These are phyloP conservation scores for Solioccasus polychromus DNA, from an alignment of 768 basidiomycete genomes.

Conservation along the genomic window DNA sequence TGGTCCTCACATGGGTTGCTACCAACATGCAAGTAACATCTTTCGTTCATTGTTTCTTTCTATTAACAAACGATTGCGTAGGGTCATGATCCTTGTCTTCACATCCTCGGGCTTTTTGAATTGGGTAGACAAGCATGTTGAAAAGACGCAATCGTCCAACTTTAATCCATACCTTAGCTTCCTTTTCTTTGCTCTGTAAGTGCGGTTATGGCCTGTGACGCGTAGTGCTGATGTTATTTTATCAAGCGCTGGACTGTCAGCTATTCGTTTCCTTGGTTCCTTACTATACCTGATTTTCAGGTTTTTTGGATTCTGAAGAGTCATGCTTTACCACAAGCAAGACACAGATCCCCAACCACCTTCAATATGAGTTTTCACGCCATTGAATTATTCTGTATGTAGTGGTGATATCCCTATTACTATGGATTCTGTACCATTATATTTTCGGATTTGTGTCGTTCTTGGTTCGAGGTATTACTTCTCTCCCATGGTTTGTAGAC, in stretches of 20 bases:
- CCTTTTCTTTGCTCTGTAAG: slow-evolving; percentile 67
- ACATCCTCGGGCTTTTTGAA: slow-evolving; percentile 73
- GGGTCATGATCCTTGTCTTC: slow-evolving; percentile 70
- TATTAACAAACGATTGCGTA: slow-evolving; percentile 24
- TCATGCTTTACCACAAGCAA: not conserved
- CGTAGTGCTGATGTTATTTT: slow-evolving; percentile 5
- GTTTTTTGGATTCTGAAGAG: slow-evolving; percentile 55
- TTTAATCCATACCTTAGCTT: slow-evolving; percentile 91
- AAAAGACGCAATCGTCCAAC: slow-evolving; percentile 43
- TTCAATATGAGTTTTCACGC: not conserved
- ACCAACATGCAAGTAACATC: slow-evolving; percentile 67
- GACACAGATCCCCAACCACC: not conserved
- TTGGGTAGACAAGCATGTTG: slow-evolving; percentile 64
- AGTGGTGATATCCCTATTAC: slow-evolving; percentile 6
- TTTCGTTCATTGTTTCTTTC: not conserved
- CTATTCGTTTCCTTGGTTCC: slow-evolving; percentile 78
- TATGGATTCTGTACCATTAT: slow-evolving; percentile 14
- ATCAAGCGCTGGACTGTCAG: slow-evolving; percentile 70
- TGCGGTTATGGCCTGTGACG: not conserved
- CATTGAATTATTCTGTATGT: slow-evolving; percentile 4
- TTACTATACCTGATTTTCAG: slow-evolving; percentile 75
- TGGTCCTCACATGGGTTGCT: slow-evolving; percentile 79
- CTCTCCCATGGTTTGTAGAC: slow-evolving; percentile 1
- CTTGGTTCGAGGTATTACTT: not conserved
- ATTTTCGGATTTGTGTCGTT: not conserved